Conservation (phyloP, 2,329 filamentous ascomycete genomes). For the Colletotrichum theobromicola region DNA sequence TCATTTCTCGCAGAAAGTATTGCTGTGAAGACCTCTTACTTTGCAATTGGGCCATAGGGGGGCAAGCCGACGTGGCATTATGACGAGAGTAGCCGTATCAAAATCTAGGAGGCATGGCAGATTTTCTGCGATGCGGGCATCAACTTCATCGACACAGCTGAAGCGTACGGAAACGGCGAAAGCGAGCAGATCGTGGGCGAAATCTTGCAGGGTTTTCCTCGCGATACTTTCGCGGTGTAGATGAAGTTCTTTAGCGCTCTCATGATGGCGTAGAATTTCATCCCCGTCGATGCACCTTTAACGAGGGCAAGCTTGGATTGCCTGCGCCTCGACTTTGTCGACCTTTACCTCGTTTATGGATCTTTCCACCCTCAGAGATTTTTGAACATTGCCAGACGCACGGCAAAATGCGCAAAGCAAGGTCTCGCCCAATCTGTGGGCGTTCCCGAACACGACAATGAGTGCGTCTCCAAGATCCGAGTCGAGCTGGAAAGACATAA, state of each 20-base stretch:
- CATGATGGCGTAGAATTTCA: neutral
- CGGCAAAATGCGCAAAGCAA: neutral
- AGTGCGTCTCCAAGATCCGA: neutral
- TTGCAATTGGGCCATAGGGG: neutral
- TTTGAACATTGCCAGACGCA: neutral
- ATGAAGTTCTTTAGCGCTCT: neutral
- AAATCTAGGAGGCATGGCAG: neutral
- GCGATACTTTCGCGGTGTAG: neutral
- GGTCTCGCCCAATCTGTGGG: neutral
- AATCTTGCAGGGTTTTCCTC: neutral
- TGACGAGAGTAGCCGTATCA: neutral
- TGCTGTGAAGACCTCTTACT: neutral
- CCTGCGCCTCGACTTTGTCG: neutral
- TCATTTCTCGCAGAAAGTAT: neutral
- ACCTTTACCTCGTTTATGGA: neutral
- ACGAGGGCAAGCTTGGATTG: neutral
- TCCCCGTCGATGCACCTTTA: neutral
- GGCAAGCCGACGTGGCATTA: neutral
- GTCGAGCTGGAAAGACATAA: neutral
- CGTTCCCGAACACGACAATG: neutral
- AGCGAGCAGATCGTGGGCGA: neutral
- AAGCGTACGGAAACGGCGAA: neutral
- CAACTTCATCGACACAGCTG: neutral
- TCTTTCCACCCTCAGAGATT: neutral
- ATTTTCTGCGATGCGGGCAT: neutral